A percentile compares a stretch with the other conserved stretches of the same genome.
Evolutionary conservation across 768 basidiomycete species (phyloP).

Genomic region (Suillus cothurnatus): DNA sequence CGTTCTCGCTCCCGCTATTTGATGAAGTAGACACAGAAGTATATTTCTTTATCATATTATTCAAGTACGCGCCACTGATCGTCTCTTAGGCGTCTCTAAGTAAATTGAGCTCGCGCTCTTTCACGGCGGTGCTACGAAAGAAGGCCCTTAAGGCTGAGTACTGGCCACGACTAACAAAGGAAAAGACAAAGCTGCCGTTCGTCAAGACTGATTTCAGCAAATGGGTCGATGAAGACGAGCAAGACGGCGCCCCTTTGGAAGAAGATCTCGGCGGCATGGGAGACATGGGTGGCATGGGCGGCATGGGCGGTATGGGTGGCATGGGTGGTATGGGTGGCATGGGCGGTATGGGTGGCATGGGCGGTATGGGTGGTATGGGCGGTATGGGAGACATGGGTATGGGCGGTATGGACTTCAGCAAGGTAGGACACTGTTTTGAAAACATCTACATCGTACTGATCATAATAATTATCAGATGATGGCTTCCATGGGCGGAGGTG

Average conservation of each 20-base stretch:
- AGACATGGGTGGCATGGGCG: slow-evolving; percentile 43
- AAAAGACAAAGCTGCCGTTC: slow-evolving; percentile 76
- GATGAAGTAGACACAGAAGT: slow-evolving; percentile 80
- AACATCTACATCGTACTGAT: slow-evolving; percentile 12
- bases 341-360: slow-evolving; percentile 49
- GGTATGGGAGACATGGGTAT: slow-evolving; percentile 48
- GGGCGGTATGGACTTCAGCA: slow-evolving; percentile 62
- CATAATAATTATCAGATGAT: slow-evolving; percentile 39
- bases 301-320: slow-evolving; percentile 57
- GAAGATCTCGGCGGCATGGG: slow-evolving; percentile 40
- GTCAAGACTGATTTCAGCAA: slow-evolving; percentile 95
- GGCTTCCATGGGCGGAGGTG: slow-evolving; percentile 34
- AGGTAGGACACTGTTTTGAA: slow-evolving; percentile 40
- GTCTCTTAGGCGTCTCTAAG: slow-evolving; percentile 54
- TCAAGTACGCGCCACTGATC: slow-evolving; percentile 20
- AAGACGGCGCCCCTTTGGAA: slow-evolving; percentile 59
- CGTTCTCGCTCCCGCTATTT: slow-evolving; percentile 76
- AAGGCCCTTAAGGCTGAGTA: slow-evolving; percentile 74
- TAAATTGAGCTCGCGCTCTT: slow-evolving; percentile 64
- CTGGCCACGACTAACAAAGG: slow-evolving; percentile 93
- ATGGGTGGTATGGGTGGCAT: slow-evolving; percentile 46
- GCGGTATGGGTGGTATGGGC: slow-evolving; percentile 37
- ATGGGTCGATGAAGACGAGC: slow-evolving; percentile 98
- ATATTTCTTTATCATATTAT: slow-evolving; percentile 6
- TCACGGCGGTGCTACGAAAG: slow-evolving; percentile 76